phyloP scores from a whole-genome alignment of 345 rosid genomes.

The Eutrema heterophyllum region DNA sequence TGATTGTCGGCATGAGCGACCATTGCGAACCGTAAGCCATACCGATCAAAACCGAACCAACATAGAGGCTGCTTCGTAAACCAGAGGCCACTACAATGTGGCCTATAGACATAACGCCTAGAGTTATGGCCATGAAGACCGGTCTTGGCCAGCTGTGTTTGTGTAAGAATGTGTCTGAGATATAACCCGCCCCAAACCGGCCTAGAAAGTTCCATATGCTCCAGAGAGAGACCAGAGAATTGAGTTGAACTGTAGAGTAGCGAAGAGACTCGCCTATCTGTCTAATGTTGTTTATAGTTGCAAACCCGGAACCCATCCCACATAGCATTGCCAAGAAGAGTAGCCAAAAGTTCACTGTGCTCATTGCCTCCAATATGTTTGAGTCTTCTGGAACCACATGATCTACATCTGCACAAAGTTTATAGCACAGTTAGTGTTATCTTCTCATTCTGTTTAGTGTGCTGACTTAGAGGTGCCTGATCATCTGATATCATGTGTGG shows the following conservation, averaged over 20 bases:
- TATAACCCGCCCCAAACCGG: constrained; percentile 74
- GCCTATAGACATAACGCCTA: constrained; percentile 50
- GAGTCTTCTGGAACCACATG: constrained; percentile 32
- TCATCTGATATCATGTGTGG: not conserved
- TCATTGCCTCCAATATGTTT: constrained; percentile 53
- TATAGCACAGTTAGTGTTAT: not conserved
- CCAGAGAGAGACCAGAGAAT: constrained; percentile 65
- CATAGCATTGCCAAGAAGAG: constrained; percentile 67
- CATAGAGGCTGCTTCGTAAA: constrained; percentile 47
- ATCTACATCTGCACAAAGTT: constrained; percentile 19
- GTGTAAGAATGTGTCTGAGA: constrained; percentile 65
- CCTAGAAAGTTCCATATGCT: constrained; percentile 96
- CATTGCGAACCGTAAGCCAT: constrained; percentile 82
- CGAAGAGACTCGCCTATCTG: constrained; percentile 86
- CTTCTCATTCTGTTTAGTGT: not conserved
- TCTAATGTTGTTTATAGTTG: constrained; percentile 75
- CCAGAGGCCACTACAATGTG: constrained; percentile 73
- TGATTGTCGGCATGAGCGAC: constrained; percentile 82
- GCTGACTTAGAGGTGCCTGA: not conserved
- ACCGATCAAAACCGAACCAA: constrained; percentile 68
- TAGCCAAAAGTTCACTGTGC: constrained; percentile 65
- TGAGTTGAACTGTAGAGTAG: constrained; percentile 54
- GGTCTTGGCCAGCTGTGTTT: constrained; percentile 67
- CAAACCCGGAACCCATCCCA: constrained; percentile 79
- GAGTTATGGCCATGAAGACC: constrained; percentile 59